Conservation (phyloP, 2,329 filamentous ascomycete genomes). For the Plenodomus lindquistii region DNA sequence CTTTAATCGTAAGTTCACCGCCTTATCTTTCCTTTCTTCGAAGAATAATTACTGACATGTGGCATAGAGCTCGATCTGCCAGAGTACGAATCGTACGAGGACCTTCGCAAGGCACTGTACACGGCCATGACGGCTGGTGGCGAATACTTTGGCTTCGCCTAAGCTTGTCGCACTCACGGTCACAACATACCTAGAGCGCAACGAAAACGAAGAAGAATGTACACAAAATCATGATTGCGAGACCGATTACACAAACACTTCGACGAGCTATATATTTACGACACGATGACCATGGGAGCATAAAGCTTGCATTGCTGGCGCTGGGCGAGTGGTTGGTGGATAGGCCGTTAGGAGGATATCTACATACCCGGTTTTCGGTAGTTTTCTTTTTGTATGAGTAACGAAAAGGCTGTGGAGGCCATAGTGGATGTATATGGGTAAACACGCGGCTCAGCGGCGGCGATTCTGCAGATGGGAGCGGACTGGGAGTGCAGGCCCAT, state of each 20-base stretch:
- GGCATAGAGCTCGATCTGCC: slow-evolving; percentile 90
- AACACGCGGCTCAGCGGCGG: not conserved
- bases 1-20: slow-evolving; percentile 85
- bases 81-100: slow-evolving; percentile 96
- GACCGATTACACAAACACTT: not conserved
- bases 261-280: slow-evolving; percentile 16
- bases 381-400: slow-evolving; percentile 25
- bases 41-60: slow-evolving; percentile 39
- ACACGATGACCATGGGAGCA: not conserved
- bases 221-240: slow-evolving; percentile 7
- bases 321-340: slow-evolving; percentile 6
- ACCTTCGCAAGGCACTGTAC: slow-evolving; percentile 81
- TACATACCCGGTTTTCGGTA: slow-evolving; percentile 9
- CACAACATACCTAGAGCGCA: not conserved
- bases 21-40: not conserved
- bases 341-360: not conserved
- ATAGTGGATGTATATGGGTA: slow-evolving; percentile 1
- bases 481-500: slow-evolving; percentile 39
- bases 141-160: slow-evolving; percentile 97
- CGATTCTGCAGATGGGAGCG: slow-evolving; percentile 5
- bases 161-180: slow-evolving; percentile 48
- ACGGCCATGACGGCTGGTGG: slow-evolving; percentile 98
- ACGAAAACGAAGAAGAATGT: not conserved
- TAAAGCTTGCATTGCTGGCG: slow-evolving; percentile 39
- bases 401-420: slow-evolving; percentile 10